Base-by-base conservation (phyloP, 208 protist species). In the Trypanosoma boissoni region DNA sequence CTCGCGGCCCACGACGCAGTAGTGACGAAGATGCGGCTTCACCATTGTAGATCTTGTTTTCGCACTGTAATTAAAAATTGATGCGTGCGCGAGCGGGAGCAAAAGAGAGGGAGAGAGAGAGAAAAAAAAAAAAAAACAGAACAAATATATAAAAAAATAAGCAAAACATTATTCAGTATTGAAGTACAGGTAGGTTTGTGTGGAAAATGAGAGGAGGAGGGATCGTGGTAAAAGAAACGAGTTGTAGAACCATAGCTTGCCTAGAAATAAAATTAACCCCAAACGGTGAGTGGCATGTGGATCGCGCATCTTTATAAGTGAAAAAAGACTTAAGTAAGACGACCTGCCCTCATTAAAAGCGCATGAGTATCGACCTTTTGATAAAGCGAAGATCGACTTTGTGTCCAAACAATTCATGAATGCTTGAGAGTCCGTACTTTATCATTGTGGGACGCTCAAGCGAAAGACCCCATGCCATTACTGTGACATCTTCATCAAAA, bases 391-490 rank as follows among this genome's bases (percentile, higher is more conserved):
- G 55, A 43, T 95, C 86, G 10, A 96, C 88, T 26, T 87, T 72
- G 68, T 98, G 97, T 14, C 99, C 99, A 64, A 99, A 98, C 10
- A 99, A 92, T 57, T 99, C 95, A 68, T 99, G 92, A 74, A 99
- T 99, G 76, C 98, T 99, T 57, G 94, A 87, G 43, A 99, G 86
- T 45, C 86, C 94, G 83, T 99, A 99, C 74, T 98, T 98, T 62
- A 99, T 99, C 99, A 99, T 99, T 1, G 98, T 99, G 20, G 98
- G 98, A 26, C 98, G 95, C 73, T 99, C 99, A 24, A 99, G 81
- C 20, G 96, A 99, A 16, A 99, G 89, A 59, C 99, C 99, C 99
- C 99, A 99, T 10, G 98, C 99, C 74, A 99, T 97, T 36, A 99
- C 98, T n/a, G 69, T 75, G 6, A 99, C 94, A 67, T 97, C 94